Evolutionary conservation across 495 filamentous ascomycete genomes (phyloP).

Genomic region (Neurospora tetrasperma): DNA sequence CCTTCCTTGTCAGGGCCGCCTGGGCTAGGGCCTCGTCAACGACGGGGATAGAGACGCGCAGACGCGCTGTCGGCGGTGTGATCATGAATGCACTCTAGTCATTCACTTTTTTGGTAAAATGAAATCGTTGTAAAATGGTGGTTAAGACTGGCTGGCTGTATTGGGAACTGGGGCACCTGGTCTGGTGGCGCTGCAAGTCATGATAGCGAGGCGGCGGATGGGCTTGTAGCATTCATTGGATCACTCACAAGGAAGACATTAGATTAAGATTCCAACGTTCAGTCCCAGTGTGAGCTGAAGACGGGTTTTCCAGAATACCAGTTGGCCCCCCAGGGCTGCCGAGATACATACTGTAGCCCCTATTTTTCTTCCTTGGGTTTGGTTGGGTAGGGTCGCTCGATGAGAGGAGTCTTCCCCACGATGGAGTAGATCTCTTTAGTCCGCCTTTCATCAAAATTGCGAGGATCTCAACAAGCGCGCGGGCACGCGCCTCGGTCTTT

Average conservation of each 20-base stretch:
- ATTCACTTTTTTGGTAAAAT: not conserved
- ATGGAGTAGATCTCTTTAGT: not conserved
- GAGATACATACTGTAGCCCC: not conserved
- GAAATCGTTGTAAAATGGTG: not conserved
- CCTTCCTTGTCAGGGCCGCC: not conserved
- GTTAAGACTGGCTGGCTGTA: not conserved
- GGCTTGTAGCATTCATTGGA: not conserved
- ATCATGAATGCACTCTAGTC: not conserved
- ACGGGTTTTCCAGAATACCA: not conserved
- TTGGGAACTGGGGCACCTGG: not conserved
- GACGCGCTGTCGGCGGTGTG: not conserved
- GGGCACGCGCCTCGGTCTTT: not conserved
- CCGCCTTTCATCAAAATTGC: not conserved
- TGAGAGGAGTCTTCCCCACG: not conserved
- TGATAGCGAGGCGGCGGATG: not conserved
- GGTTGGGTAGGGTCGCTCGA: not conserved
- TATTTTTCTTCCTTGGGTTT: not conserved
- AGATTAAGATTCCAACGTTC: not conserved
- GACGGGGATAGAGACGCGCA: not conserved
- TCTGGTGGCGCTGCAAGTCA: not conserved
- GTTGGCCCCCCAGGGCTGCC: not conserved
- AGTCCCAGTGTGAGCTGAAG: not conserved
- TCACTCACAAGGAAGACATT: not conserved
- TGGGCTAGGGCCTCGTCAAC: not conserved
- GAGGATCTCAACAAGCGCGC: not conserved